These are phyloP conservation scores for Cutaneotrichosporon spelunceum DNA, from an alignment of 1,284 basidiomycete species.

Conservation along the genomic window DNA sequence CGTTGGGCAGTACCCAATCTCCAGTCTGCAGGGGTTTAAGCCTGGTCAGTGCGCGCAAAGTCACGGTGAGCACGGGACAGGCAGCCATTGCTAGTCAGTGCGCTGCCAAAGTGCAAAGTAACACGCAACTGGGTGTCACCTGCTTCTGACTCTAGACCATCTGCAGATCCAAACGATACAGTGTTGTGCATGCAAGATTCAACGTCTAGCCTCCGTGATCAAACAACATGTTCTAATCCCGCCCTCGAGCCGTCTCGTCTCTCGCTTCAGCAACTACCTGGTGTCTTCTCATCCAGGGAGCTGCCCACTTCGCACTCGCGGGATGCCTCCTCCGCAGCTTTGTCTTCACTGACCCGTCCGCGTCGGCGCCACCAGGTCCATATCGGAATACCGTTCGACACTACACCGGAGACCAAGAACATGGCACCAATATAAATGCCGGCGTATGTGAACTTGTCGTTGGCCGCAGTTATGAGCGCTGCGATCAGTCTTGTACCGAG, in stretches of 20 bases:
- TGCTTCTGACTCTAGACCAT: background rate
- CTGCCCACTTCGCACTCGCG: background rate
- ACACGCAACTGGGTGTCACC: background rate
- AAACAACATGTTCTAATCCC: background rate
- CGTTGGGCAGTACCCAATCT: too few relatives aligned
- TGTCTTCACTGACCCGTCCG: background rate
- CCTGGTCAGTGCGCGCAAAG: too few relatives aligned
- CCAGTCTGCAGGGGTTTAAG: too few relatives aligned
- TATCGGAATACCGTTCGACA: constrained; percentile 3
- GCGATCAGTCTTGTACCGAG: background rate
- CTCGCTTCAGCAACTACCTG: background rate
- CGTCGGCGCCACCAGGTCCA: background rate
- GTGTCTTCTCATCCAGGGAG: background rate
- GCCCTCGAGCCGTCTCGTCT: background rate
- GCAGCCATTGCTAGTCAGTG: background rate
- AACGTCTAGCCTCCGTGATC: background rate
- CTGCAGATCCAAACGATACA: background rate
- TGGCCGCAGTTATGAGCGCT: constrained; percentile 30
- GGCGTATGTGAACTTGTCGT: constrained; percentile 32
- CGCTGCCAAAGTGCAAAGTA: background rate
- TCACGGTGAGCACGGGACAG: too few relatives aligned
- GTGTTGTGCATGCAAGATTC: background rate
- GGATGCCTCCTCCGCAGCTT: background rate
- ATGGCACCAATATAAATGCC: constrained; percentile 36
- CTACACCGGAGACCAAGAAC: constrained; percentile 27